Evolutionary conservation across 441 rosid genomes (phyloP).

Genomic region (Eruca vesicaria): DNA sequence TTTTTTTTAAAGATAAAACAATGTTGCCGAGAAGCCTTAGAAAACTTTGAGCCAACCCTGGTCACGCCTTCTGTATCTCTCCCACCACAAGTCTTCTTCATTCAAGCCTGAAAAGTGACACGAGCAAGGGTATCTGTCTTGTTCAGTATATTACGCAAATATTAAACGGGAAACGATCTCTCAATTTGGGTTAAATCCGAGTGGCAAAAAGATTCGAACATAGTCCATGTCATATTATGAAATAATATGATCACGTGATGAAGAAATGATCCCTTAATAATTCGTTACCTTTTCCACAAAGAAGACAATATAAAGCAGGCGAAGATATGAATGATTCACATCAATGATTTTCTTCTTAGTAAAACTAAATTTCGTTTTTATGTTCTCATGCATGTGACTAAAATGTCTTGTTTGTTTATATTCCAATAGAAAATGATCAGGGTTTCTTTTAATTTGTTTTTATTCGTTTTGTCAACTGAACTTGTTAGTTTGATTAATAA

Average conservation of each 20-base stretch:
- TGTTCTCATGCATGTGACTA: background rate
- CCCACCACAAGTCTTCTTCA: background rate
- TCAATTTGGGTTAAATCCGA: background rate
- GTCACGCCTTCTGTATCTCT: background rate
- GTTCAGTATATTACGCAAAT: background rate
- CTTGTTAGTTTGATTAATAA: background rate
- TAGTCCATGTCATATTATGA: background rate
- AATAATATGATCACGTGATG: background rate
- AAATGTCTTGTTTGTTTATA: background rate
- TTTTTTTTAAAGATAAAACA: no score
- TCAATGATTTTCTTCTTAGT: background rate
- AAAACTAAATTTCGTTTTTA: background rate
- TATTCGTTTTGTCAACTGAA: constrained; percentile 6
- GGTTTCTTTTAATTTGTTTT: background rate
- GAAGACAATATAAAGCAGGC: background rate
- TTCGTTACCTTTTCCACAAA: background rate
- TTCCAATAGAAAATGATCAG: background rate
- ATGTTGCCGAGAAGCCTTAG: background rate
- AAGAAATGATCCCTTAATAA: background rate
- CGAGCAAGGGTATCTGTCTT: background rate
- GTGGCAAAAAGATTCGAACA: background rate
- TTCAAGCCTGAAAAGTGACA: background rate
- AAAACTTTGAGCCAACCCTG: background rate
- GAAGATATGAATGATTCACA: background rate
- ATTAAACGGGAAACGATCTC: background rate